These are phyloP conservation scores for Phoma sp. DNA, from an alignment of 2,329 filamentous ascomycete species.

Conservation along the genomic window DNA sequence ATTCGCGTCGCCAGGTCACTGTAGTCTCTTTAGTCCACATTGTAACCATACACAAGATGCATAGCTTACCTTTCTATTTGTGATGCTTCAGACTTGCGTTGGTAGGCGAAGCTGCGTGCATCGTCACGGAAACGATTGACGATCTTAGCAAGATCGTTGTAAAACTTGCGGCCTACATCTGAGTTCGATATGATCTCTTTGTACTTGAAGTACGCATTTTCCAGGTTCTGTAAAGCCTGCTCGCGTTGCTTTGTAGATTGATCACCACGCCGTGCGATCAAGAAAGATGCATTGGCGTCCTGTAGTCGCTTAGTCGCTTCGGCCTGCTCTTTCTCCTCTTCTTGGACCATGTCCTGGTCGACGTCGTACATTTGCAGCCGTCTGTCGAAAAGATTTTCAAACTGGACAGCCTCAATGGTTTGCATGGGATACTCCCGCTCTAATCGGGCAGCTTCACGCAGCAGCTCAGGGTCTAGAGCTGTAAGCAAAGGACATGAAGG, in stretches of 20 bases:
- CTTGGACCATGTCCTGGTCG: constrained; percentile 72
- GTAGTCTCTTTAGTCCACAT: constrained; percentile 16
- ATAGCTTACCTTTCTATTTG: constrained; percentile 72
- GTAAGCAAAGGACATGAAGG: constrained; percentile 30
- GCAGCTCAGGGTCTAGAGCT: constrained; percentile 69
- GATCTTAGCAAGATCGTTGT: constrained; percentile 92
- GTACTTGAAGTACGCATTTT: constrained; percentile 93
- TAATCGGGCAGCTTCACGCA: constrained; percentile 80
- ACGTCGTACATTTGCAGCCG: constrained; percentile 81
- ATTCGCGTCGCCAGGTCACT: constrained; percentile 67
- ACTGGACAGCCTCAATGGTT: constrained; percentile 83
- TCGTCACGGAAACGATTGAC: constrained; percentile 85
- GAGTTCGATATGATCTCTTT: constrained; percentile 94
- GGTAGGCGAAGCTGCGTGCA: constrained; percentile 76
- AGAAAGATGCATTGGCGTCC: constrained; percentile 79
- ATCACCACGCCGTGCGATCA: constrained; percentile 72
- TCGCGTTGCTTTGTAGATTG: constrained; percentile 76
- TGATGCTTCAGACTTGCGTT: constrained; percentile 79
- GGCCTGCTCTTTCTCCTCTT: constrained; percentile 79
- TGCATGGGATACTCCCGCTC: constrained; percentile 88
- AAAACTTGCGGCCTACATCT: constrained; percentile 91
- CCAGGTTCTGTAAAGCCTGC: constrained; percentile 81
- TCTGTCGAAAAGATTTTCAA: constrained; percentile 87
- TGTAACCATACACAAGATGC: neutral
- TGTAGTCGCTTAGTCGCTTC: constrained; percentile 71